Percentiles rank a stretch among this genome's conserved stretches.
Evolutionary conservation across 768 basidiomycete genomes (phyloP).

Genomic region (Boletellus ananiceps): DNA sequence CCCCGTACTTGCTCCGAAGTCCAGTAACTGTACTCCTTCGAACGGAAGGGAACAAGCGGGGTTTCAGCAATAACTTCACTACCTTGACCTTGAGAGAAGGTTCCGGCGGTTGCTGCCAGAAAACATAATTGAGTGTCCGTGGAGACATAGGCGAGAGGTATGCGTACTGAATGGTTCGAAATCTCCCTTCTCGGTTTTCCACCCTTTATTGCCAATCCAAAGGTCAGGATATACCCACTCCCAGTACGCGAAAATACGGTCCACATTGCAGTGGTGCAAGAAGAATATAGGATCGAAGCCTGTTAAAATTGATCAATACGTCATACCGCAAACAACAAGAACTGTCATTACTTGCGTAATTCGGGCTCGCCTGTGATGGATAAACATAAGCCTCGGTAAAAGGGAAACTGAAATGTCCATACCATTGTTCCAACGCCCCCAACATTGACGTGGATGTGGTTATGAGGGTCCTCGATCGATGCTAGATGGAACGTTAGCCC

Average conservation of each 20-base stretch:
- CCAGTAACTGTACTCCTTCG: constrained; percentile 5
- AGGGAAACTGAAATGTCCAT: background rate
- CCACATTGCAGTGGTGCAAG: constrained; percentile 19
- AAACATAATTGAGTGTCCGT: background rate
- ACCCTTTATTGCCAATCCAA: constrained; percentile 12
- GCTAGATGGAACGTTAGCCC: constrained; percentile 5
- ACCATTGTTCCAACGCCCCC: constrained; percentile 20
- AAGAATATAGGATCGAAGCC: constrained; percentile 19
- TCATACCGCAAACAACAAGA: background rate
- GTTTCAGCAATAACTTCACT: no score
- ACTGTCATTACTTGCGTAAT: constrained; percentile 15
- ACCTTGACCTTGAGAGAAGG: no score
- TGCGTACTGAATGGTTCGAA: constrained; percentile 7
- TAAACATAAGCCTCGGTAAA: background rate
- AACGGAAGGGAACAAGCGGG: constrained; percentile 15
- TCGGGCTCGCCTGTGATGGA: constrained; percentile 6
- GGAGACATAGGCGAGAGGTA: background rate
- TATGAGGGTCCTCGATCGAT: constrained; percentile 19
- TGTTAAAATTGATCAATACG: background rate
- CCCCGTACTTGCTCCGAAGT: constrained; percentile 12
- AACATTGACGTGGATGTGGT: constrained; percentile 14
- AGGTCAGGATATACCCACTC: constrained; percentile 20
- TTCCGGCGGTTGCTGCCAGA: constrained; percentile 1
- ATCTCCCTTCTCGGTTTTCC: constrained; percentile 7
- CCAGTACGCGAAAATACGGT: constrained; percentile 19